phyloP scores from a whole-genome alignment of 1,139 yeast genomes.

The Trichomonascaceae sp. region DNA sequence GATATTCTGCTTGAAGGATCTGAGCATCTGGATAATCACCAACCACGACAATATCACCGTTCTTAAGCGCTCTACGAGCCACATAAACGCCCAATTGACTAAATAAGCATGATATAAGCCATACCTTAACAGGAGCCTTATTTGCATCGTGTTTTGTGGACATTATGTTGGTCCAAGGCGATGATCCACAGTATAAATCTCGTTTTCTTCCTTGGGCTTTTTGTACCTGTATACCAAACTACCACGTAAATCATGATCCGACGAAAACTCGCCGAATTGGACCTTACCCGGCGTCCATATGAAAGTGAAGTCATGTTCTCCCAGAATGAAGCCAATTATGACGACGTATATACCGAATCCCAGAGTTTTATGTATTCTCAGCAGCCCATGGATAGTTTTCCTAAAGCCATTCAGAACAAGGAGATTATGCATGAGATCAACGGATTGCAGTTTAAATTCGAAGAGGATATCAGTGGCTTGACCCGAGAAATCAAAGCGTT shows the following conservation, averaged over 20 bases:
- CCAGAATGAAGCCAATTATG: background rate
- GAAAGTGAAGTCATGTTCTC: background rate
- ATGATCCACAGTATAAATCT: background rate
- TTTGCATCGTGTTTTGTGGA: slow-evolving; percentile 2
- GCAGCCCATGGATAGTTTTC: background rate
- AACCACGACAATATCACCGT: slow-evolving; percentile 21
- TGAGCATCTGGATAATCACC: slow-evolving; percentile 15
- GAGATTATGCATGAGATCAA: slow-evolving; percentile 4
- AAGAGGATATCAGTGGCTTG: background rate
- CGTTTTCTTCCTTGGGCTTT: background rate
- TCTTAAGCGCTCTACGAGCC: slow-evolving; percentile 18
- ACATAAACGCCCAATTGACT: slow-evolving; percentile 19
- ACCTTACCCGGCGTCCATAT: background rate
- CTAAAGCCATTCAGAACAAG: background rate
- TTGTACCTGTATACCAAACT: background rate
- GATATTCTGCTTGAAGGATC: slow-evolving; percentile 13
- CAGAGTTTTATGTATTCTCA: background rate
- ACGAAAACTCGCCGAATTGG: background rate
- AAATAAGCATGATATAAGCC: slow-evolving; percentile 22
- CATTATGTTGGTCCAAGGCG: background rate
- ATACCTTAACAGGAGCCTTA: slow-evolving; percentile 16
- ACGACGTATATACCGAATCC: background rate
- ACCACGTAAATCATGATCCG: background rate
- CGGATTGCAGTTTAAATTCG: background rate
- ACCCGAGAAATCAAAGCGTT: background rate